Base-by-base conservation (phyloP, 129 eudicot genomes). In the Dittrichia graveolens region DNA sequence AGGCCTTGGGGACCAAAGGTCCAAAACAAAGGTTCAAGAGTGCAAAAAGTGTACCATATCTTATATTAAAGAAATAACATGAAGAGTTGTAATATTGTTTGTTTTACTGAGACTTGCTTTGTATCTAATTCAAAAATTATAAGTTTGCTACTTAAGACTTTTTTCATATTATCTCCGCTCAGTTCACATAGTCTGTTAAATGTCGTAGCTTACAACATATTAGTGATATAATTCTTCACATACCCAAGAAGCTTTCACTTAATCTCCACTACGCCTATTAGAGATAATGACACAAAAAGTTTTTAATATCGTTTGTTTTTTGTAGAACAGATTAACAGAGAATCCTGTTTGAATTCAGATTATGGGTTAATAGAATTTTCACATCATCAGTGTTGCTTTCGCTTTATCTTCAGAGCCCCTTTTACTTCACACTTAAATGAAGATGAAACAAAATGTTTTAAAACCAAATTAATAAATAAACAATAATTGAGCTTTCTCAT, bases 21-120 rank as follows among this genome's bases (percentile, higher is more conserved):
- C n/a, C 31, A 24, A 24, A 2, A 24, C 31, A 24, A 24, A 2
- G 31, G 16, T 16, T 6, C 56, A 49, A 12, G 2, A 13, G 18
- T n/a, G 7, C 57, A 64, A 16, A 35, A 64, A 42, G n/a, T 48
- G 16, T 7, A 67, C 7, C 35, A 46, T 6, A 7, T 35, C 34
- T 67, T 48, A 49, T 48, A 9, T 67, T 8, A 65, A 19, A 45
- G 71, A 68, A 50, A 49, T n/a, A 14, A 38, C 44, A 43, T 11
- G 34, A 67, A 24, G 34, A 24, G 63, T 9, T 9, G 61, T 16
- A 9, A 24, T 57, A 34, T 16, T 24, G 63, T 31, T 24, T 4
- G 14, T 10, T 57, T 57, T 31, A 8, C 41, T 37, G 16, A 59
- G 16, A 59, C 8, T 43, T 11, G 8, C 65, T 37, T 1, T 6